Evolutionary conservation across 164 flowering plant genomes (phyloP).

Genomic region (Magnolia kwangsiensis): DNA sequence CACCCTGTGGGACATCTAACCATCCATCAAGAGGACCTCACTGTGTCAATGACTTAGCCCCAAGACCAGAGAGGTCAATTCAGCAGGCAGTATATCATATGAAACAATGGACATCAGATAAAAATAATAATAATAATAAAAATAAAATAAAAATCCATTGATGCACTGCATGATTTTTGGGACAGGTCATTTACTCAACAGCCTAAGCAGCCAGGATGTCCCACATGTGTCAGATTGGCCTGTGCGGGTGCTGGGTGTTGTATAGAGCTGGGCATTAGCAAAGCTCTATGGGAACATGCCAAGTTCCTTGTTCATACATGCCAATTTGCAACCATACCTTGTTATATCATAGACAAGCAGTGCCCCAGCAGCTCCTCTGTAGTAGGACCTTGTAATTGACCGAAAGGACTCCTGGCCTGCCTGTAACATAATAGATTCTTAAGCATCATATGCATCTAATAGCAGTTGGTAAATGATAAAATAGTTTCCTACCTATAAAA

Average conservation of each 20-base stretch:
- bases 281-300: background rate
- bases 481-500: background rate
- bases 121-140: too few relatives aligned
- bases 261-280: background rate
- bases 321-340: background rate
- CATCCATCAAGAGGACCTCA: background rate
- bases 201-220: background rate
- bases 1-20: background rate
- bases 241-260: background rate
- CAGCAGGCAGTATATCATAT: background rate
- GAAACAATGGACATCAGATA: background rate
- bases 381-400: constrained; percentile 13
- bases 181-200: background rate
- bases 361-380: constrained; percentile 15
- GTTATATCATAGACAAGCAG: constrained; percentile 8
- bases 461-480: background rate
- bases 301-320: background rate
- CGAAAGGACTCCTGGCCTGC: constrained; percentile 15
- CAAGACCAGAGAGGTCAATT: background rate
- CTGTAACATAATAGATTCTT: background rate
- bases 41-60: background rate
- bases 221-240: background rate
- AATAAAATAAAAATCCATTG: too few relatives aligned
- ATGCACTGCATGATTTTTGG: background rate
- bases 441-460: background rate